These are phyloP conservation scores for Neofusicoccum parvum DNA, from an alignment of 2,329 filamentous ascomycete genomes.

Conservation along the genomic window DNA sequence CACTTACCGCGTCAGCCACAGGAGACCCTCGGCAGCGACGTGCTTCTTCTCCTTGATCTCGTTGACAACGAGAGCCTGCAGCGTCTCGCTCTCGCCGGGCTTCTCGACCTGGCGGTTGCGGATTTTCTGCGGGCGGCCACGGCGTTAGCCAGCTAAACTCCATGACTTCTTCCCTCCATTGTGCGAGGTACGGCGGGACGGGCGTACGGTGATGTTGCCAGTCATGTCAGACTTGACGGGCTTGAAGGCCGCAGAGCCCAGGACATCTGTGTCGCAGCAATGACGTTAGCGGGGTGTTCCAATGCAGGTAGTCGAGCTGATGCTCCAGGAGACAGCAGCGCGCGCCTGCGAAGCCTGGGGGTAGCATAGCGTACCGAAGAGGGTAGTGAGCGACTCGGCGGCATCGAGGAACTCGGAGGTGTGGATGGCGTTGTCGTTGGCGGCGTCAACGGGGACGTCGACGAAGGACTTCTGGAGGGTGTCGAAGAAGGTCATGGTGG, in stretches of 20 bases:
- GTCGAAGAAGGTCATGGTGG: slow-evolving; percentile 72
- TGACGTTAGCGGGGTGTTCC: neutral
- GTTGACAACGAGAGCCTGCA: slow-evolving; percentile 83
- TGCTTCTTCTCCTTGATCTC: slow-evolving; percentile 91
- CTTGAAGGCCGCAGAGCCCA: slow-evolving; percentile 74
- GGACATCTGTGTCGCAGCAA: slow-evolving; percentile 51
- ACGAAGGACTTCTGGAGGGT: slow-evolving; percentile 81
- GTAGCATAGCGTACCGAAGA: slow-evolving; percentile 69
- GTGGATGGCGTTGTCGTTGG: slow-evolving; percentile 71
- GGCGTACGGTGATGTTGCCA: slow-evolving; percentile 81
- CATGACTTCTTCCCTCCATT: neutral
- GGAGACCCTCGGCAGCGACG: slow-evolving; percentile 80
- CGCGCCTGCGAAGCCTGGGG: neutral
- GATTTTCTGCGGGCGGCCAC: slow-evolving; percentile 69
- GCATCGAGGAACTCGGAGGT: slow-evolving; percentile 91
- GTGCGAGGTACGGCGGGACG: neutral
- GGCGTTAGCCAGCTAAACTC: neutral
- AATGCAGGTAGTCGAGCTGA: neutral
- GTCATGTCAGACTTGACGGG: slow-evolving; percentile 90
- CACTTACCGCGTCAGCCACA: slow-evolving; percentile 87
- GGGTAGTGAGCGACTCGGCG: slow-evolving; percentile 78
- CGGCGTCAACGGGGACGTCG: slow-evolving; percentile 75
- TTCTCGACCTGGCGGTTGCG: slow-evolving; percentile 77
- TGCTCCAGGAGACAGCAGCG: too few relatives aligned
- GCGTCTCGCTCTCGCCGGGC: slow-evolving; percentile 75